Conservation (phyloP, 768 basidiomycete species). For the Mycena galopus region DNA sequence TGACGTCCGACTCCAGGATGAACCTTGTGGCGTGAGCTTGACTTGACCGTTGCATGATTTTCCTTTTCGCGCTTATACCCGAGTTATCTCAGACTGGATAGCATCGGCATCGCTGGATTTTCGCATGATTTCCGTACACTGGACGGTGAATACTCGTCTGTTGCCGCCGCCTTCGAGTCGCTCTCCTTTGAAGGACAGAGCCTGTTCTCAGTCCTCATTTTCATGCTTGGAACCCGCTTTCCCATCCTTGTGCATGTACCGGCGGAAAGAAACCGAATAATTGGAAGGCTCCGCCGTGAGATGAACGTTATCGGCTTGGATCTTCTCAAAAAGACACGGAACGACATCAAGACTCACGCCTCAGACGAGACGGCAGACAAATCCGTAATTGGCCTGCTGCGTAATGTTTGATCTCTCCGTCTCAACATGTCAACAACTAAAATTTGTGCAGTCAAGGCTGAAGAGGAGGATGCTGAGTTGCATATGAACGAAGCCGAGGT, state of each 20-base stretch:
- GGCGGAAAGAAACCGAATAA: conserved; percentile 5
- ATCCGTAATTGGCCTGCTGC: conserved; percentile 24
- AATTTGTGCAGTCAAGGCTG: conserved; percentile 28
- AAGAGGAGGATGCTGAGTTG: conserved; percentile 22
- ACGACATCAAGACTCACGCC: conserved; percentile 10
- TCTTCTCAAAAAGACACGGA: conserved; percentile 23
- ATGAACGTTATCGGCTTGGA: conserved; percentile 25
- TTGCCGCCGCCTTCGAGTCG: conserved; percentile 43
- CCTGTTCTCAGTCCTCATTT: conserved; percentile 10
- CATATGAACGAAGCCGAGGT: conserved; percentile 42
- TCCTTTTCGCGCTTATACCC: not conserved
- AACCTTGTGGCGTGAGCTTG: conserved; percentile 52
- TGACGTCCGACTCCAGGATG: conserved; percentile 47
- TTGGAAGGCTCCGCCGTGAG: conserved; percentile 3
- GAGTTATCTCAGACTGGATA: conserved; percentile 50
- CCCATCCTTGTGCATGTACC: conserved; percentile 33
- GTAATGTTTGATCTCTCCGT: not conserved
- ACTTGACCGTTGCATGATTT: conserved; percentile 1
- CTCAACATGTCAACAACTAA: not conserved
- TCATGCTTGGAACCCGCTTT: conserved; percentile 23
- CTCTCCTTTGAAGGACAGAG: conserved; percentile 21
- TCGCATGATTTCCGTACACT: conserved; percentile 59
- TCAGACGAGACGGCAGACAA: conserved; percentile 8
- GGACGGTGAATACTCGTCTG: conserved; percentile 46
- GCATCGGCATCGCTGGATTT: conserved; percentile 60